Base-by-base conservation (phyloP, 2,329 filamentous ascomycete species). In the Biscogniauxia marginata region DNA sequence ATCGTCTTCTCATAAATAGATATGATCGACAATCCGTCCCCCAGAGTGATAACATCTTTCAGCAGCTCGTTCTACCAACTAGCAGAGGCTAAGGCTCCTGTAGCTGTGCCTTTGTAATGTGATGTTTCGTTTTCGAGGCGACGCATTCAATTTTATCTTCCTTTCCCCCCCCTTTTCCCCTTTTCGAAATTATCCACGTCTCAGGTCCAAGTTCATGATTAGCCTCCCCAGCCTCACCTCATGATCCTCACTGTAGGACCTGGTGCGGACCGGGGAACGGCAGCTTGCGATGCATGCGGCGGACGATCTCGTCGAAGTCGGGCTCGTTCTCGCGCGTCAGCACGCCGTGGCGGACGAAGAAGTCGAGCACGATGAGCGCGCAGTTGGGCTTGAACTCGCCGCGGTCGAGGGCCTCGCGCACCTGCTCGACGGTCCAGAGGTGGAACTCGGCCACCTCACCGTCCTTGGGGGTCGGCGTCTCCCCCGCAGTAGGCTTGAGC, bases 351-450 rank as follows among this genome's bases (percentile, higher is more conserved):
- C 93, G 83, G 63, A 96, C 80, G 70, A 99, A 90, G 76, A 98
- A 99, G 72, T 98, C 92, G 47, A 97, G 74, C 70, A 95, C 76
- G 49, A 96, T 84, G 56, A 95, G 71, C 13, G 90, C 88, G 73
- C 93, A 97, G 72, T 98, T 98, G 2, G 93, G 89, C 78, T 99
- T 99, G 78, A 93, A 99, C 65, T 88, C 83, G 13, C 90, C 91
- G 52, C 78, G 77, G 16, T 80, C 81, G 68, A 99, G 76, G 46
- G 87, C 85, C 55, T 80, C 77, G 72, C 86, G 83, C 46, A 96
- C 84, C 73, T 96, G 83, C n/a, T 89, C 84, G 44, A 97, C 80
- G 1, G 82, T 86, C 82, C 85, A 87, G 56, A 97, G 78, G 69
- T 85, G 83, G 71, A 98, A 98, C 59, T 85, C 84, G 67, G 92